Conservation (phyloP, 768 basidiomycete genomes). For the Boletus rubroflammeus region DNA sequence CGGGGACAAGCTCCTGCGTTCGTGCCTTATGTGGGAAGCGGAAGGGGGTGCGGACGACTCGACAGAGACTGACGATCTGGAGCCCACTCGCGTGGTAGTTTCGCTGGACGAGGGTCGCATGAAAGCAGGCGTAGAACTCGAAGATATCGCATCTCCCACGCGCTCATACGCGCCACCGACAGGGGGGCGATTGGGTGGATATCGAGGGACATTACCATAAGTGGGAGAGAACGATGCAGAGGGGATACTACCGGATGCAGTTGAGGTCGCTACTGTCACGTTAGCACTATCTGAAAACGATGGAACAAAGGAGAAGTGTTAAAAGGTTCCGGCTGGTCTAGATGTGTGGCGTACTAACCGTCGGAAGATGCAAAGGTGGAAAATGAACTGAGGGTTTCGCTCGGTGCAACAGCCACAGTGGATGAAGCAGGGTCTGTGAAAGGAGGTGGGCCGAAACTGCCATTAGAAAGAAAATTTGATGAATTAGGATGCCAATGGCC, state of each 20-base stretch:
- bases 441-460: neutral
- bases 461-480: constrained; percentile 19
- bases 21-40: constrained; percentile 11
- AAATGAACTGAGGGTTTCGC: constrained; percentile 13
- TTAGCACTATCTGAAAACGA: constrained; percentile 10
- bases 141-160: constrained; percentile 9
- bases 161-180: constrained; percentile 9
- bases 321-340: constrained; percentile 8
- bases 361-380: constrained; percentile 17
- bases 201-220: constrained; percentile 24
- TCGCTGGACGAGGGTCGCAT: constrained; percentile 19
- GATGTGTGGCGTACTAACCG: constrained; percentile 19
- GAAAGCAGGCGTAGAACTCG: constrained; percentile 10
- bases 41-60: constrained; percentile 5
- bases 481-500: constrained; percentile 18
- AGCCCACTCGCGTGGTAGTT: constrained; percentile 3
- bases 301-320: constrained; percentile 5
- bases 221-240: constrained; percentile 17
- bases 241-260: constrained; percentile 13
- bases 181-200: constrained; percentile 20
- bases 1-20: constrained; percentile 26
- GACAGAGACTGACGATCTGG: constrained; percentile 12
- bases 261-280: constrained; percentile 6
- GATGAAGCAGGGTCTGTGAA: constrained; percentile 5
- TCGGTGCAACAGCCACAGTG: constrained; percentile 8